Conservation (phyloP, 1,139 yeast species). For the Candida sanyaensis region DNA sequence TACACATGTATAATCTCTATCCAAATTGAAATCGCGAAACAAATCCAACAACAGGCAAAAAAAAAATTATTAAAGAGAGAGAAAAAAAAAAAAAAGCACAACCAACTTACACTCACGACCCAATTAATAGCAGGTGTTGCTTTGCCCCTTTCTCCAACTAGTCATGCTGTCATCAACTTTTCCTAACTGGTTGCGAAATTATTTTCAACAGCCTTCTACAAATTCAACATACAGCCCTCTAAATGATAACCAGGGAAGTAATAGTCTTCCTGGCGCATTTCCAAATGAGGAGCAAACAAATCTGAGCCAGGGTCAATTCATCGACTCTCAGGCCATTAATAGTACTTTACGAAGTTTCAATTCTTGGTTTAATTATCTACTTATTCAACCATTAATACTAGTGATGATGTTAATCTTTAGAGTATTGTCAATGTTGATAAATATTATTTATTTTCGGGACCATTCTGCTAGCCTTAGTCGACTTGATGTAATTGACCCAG, state of each 20-base stretch:
- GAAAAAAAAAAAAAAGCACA: too few relatives aligned
- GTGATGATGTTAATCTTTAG: slow-evolving; percentile 25
- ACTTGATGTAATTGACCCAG: slow-evolving; percentile 25
- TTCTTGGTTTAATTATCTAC: slow-evolving; percentile 20
- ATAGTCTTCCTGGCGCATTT: slow-evolving; percentile 9
- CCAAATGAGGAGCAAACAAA: slow-evolving; percentile 5
- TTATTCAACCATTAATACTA: slow-evolving; percentile 33
- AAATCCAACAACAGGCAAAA: too few relatives aligned
- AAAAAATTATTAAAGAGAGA: too few relatives aligned
- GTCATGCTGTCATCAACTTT: slow-evolving; percentile 1
- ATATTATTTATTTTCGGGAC: slow-evolving; percentile 31
- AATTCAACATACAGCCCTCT: neutral
- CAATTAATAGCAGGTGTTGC: neutral
- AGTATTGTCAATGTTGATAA: slow-evolving; percentile 25
- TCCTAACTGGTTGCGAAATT: slow-evolving; percentile 6
- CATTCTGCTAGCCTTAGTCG: slow-evolving; percentile 1
- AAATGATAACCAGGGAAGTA: slow-evolving; percentile 2
- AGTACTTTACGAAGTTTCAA: slow-evolving; percentile 2
- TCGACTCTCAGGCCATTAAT: slow-evolving; percentile 17
- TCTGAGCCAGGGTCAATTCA: slow-evolving; percentile 9
- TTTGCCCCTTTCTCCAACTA: neutral
- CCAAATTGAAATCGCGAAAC: too few relatives aligned
- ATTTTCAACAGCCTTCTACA: slow-evolving; percentile 2
- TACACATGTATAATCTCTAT: too few relatives aligned
- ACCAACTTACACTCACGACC: neutral